phyloP scores from a whole-genome alignment of 352 stramenopile species.

The Pythium phragmitis region DNA sequence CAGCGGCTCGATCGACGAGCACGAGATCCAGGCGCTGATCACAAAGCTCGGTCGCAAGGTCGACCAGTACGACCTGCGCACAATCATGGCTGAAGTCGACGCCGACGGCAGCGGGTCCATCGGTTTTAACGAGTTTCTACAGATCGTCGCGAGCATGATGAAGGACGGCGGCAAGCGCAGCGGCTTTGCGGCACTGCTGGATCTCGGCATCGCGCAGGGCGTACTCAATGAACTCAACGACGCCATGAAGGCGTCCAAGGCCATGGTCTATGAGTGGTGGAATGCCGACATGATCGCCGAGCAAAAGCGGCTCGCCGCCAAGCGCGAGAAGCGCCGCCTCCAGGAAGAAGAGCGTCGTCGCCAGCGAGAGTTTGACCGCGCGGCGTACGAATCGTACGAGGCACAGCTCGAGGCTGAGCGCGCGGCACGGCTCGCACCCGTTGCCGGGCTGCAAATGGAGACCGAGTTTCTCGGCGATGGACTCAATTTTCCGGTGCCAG shows the following conservation, averaged over 20 bases:
- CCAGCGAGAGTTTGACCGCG: slow-evolving; percentile 44
- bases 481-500: slow-evolving; percentile 48
- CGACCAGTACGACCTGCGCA: slow-evolving; percentile 47
- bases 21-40: slow-evolving; percentile 58
- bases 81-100: slow-evolving; percentile 69
- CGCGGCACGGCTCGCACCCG: slow-evolving; percentile 33
- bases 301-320: slow-evolving; percentile 56
- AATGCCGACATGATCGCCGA: slow-evolving; percentile 67
- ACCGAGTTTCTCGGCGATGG: slow-evolving; percentile 59
- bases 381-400: slow-evolving; percentile 42
- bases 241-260: slow-evolving; percentile 46
- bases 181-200: slow-evolving; percentile 48
- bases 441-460: slow-evolving; percentile 51
- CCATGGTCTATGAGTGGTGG: slow-evolving; percentile 61
- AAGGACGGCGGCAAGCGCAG: slow-evolving; percentile 31
- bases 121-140: slow-evolving; percentile 71
- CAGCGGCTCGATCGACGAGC: slow-evolving; percentile 67
- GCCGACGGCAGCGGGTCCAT: slow-evolving; percentile 63
- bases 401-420: slow-evolving; percentile 44
- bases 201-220: slow-evolving; percentile 60
- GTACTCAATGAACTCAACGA: slow-evolving; percentile 65
- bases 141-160: slow-evolving; percentile 62
- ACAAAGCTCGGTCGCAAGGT: slow-evolving; percentile 53
- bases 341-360: slow-evolving; percentile 47
- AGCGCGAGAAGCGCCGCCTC: slow-evolving; percentile 47